phyloP scores from a whole-genome alignment of 2,329 filamentous ascomycete species.

The Ceratocystis ficicola region DNA sequence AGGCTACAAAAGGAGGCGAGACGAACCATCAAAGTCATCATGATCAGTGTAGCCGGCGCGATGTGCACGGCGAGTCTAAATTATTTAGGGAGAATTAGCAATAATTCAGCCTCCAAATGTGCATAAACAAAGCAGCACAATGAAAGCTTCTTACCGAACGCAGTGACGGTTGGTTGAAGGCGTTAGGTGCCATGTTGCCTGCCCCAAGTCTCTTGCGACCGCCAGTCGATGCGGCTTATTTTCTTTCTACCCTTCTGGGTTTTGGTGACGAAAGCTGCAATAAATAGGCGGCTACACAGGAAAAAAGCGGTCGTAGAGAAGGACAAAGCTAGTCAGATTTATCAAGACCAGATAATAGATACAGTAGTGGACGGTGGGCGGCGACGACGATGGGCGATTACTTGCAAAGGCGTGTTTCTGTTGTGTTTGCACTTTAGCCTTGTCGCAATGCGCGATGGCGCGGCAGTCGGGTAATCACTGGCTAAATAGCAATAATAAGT shows the following conservation, averaged over 20 bases:
- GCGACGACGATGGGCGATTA: neutral
- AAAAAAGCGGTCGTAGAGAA: no score
- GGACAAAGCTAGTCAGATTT: no score
- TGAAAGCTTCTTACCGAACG: conserved; percentile 12
- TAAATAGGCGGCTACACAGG: no score
- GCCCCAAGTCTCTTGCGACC: neutral
- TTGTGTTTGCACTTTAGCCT: neutral
- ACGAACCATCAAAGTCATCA: conserved; percentile 47
- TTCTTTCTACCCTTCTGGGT: no score
- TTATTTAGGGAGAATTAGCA: neutral
- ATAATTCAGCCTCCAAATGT: neutral
- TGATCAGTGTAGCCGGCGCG: conserved; percentile 46
- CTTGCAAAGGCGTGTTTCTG: neutral
- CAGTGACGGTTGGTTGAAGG: conserved; percentile 5
- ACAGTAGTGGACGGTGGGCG: neutral
- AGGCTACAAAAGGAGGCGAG: conserved; percentile 13
- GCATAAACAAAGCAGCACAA: neutral
- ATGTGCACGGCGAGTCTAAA: conserved; percentile 44
- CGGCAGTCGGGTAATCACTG: neutral
- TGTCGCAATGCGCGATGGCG: conserved; percentile 5
- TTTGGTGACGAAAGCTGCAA: no score
- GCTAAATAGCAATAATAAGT: neutral
- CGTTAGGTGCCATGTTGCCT: conserved; percentile 12
- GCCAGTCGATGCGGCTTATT: no score
- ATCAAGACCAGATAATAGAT: neutral